phyloP scores from a whole-genome alignment of 2,329 filamentous ascomycete genomes.

The Alternaria solani region DNA sequence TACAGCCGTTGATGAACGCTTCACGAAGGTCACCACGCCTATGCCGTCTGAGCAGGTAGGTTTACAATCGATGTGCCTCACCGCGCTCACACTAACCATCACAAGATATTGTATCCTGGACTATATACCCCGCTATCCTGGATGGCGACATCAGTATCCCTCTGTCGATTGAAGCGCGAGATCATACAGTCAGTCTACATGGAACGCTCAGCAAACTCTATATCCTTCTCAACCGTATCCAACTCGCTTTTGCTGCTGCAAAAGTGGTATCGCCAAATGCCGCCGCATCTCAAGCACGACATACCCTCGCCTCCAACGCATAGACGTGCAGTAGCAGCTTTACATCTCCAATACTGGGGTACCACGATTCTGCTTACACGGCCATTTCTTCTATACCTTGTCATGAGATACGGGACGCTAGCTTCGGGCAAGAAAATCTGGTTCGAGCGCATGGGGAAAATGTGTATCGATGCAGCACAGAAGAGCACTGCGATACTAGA shows the following conservation, averaged over 20 bases:
- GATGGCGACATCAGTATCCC: slow-evolving; percentile 41
- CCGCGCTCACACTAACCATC: slow-evolving; percentile 7
- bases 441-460: slow-evolving; percentile 46
- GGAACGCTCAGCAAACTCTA: slow-evolving; percentile 39
- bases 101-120: slow-evolving; percentile 43
- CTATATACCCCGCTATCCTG: slow-evolving; percentile 47
- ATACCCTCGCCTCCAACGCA: slow-evolving; percentile 43
- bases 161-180: slow-evolving; percentile 44
- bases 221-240: slow-evolving; percentile 48
- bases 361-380: slow-evolving; percentile 45
- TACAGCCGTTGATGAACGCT: slow-evolving; percentile 44
- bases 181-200: slow-evolving; percentile 48
- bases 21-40: slow-evolving; percentile 41
- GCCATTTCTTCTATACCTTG: slow-evolving; percentile 47
- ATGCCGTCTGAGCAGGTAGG: slow-evolving; percentile 46
- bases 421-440: slow-evolving; percentile 40
- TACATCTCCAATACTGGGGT: slow-evolving; percentile 49
- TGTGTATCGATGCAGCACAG: slow-evolving; percentile 45
- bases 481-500: slow-evolving; percentile 39
- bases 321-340: slow-evolving; percentile 44
- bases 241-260: slow-evolving; percentile 42
- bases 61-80: background rate
- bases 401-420: slow-evolving; percentile 38
- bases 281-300: slow-evolving; percentile 44
- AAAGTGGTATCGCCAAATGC: slow-evolving; percentile 45